Evolutionary conservation across 2,329 filamentous ascomycete species (phyloP).

Genomic region (Anthostomella pinea): DNA sequence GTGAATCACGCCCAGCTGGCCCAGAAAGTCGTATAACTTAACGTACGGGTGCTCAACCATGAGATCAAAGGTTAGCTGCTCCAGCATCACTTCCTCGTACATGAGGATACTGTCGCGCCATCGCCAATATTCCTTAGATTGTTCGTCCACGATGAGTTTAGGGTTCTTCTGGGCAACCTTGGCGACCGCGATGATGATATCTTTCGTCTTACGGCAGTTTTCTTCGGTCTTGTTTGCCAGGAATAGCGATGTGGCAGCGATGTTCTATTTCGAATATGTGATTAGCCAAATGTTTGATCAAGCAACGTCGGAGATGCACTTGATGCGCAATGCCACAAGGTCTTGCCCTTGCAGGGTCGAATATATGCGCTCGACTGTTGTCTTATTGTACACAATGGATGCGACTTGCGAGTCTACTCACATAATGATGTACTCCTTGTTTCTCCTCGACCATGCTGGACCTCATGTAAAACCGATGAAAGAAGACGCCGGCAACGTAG

Average conservation of each 20-base stretch:
- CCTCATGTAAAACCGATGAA: slow-evolving; percentile 95
- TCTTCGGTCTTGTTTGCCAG: slow-evolving; percentile 97
- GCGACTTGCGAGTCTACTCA: slow-evolving; percentile 41
- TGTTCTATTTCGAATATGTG: slow-evolving; percentile 51
- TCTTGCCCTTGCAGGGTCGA: background rate
- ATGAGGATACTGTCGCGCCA: slow-evolving; percentile 93
- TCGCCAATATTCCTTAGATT: slow-evolving; percentile 97
- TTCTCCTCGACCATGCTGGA: slow-evolving; percentile 74
- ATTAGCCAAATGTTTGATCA: slow-evolving; percentile 16
- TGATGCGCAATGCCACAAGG: no score
- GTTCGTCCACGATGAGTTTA: slow-evolving; percentile 84
- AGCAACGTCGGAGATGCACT: no score
- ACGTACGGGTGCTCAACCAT: slow-evolving; percentile 87
- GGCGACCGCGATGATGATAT: slow-evolving; percentile 89
- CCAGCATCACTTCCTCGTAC: slow-evolving; percentile 89
- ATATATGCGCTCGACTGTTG: no score
- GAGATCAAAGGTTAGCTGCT: slow-evolving; percentile 89
- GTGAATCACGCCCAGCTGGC: slow-evolving; percentile 69
- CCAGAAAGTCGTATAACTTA: slow-evolving; percentile 76
- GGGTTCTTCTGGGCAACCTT: slow-evolving; percentile 94
- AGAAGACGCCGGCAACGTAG: slow-evolving; percentile 88
- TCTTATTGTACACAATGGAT: background rate
- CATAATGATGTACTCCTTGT: slow-evolving; percentile 83
- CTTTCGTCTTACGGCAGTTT: slow-evolving; percentile 92
- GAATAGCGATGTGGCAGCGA: slow-evolving; percentile 88